Base-by-base conservation (phyloP, 352 stramenopile genomes). In the Phytophthora crassamura region DNA sequence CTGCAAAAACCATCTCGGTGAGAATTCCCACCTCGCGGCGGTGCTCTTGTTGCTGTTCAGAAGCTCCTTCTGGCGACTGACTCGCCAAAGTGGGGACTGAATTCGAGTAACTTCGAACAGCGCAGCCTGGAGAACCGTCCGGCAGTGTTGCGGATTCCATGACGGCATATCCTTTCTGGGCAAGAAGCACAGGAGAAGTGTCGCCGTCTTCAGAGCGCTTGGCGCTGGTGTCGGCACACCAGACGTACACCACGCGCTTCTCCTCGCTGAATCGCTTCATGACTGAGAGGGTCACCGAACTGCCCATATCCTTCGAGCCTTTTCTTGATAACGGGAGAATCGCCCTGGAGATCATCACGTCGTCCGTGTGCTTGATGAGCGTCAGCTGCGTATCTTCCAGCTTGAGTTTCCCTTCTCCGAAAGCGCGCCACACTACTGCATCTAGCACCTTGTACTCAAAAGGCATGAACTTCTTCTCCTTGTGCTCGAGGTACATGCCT, bases 381-480 rank as follows among this genome's bases (percentile, higher is more conserved):
- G 49, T 59, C 28, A 75, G 16, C 7, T 60, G 18, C 0, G 48
- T 60, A 34, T 72, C 55, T 22, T 55, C 68, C 20, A 75, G 28
- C 30, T 76, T 69, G 28, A 80, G 42, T 25, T 77, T 74, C 10
- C 68, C 66, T 30, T 67, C 46, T 8, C 53, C 28, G 25, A 69
- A 64, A 0, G 67, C 68, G 1, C 63, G 59, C 74, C 74, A 82
- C n/a, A 82, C 58, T 8, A 82, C 70, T 0, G 55, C 42, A 28
- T 77, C 70, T 9, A 75, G 43, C 5, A 60, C 46, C 5, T 61
- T 57, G 51, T 72, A 63, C 50, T 75, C 59, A 52, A 79, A 77
- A 9, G 67, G 70, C 40, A 82, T 70, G 48, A 57, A 69, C 42
- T 77, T 71, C 40, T 75, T 73, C 58, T 79, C 70, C 32, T 70